Evolutionary conservation across 176 grass and related monocot genomes (phyloP).

Genomic region (Puya raimondii): DNA sequence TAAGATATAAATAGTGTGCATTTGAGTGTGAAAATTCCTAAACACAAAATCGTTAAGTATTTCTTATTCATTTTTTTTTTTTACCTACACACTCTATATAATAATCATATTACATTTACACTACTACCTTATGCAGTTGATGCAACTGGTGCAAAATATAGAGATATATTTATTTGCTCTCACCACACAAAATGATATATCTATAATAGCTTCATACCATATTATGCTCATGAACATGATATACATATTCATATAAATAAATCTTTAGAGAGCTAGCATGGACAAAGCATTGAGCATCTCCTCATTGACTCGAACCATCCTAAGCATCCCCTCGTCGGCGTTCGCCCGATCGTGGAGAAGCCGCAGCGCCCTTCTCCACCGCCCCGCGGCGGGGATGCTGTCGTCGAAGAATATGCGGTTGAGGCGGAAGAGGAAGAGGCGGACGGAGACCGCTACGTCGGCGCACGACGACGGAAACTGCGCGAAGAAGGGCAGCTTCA

Average conservation of each 20-base stretch:
- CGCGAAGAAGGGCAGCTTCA: slow-evolving; percentile 13
- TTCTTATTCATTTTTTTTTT: no score
- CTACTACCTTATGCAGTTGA: no score
- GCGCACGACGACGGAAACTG: slow-evolving; percentile 1
- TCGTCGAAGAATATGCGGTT: not conserved
- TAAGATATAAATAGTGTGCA: no score
- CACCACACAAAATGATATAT: not conserved
- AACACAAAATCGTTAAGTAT: no score
- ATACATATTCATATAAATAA: not conserved
- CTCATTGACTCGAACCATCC: not conserved
- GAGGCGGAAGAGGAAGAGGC: slow-evolving; percentile 14
- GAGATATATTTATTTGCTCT: not conserved
- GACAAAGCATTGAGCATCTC: slow-evolving; percentile 7
- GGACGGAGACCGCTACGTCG: slow-evolving; percentile 12
- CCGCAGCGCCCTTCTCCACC: slow-evolving; percentile 12
- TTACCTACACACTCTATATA: no score
- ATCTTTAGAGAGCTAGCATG: slow-evolving; percentile 15
- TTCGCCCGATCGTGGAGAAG: not conserved
- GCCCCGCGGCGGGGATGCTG: not conserved
- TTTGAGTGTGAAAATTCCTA: no score
- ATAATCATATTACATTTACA: no score
- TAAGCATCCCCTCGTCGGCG: not conserved
- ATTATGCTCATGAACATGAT: not conserved
- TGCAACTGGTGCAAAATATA: no score
- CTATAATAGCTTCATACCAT: not conserved